Evolutionary conservation across 2,329 filamentous ascomycete species (phyloP).

Genomic region (Trichoderma lentiforme): DNA sequence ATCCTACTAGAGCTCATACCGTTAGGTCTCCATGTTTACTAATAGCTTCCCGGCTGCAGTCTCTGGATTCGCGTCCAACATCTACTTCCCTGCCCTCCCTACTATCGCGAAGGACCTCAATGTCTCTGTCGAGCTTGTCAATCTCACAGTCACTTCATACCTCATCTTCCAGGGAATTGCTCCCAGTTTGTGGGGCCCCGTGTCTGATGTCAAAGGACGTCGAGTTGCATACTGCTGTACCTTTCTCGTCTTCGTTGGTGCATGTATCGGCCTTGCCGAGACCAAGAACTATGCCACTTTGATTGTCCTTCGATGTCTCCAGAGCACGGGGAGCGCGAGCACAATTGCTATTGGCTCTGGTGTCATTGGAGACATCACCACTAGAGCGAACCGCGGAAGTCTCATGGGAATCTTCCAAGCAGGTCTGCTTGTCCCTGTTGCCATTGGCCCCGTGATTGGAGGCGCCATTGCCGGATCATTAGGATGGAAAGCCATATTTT

Average conservation of each 20-base stretch:
- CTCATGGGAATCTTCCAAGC: slow-evolving; percentile 54
- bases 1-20: not conserved
- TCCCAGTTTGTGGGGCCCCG: slow-evolving; percentile 53
- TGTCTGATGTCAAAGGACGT: slow-evolving; percentile 53
- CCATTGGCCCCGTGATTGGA: slow-evolving; percentile 55
- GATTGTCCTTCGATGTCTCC: slow-evolving; percentile 52
- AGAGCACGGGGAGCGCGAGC: slow-evolving; percentile 56
- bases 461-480: slow-evolving; percentile 55
- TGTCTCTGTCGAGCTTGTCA: slow-evolving; percentile 42
- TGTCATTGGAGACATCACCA: slow-evolving; percentile 62
- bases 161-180: slow-evolving; percentile 60
- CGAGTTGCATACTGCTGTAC: slow-evolving; percentile 52
- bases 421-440: slow-evolving; percentile 46
- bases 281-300: slow-evolving; percentile 48
- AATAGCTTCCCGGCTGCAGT: slow-evolving; percentile 26
- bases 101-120: slow-evolving; percentile 46
- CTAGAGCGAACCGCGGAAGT: slow-evolving; percentile 57
- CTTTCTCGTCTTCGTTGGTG: slow-evolving; percentile 51
- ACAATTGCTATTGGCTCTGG: slow-evolving; percentile 58
- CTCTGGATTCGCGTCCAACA: slow-evolving; percentile 44
- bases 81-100: slow-evolving; percentile 55
- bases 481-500: slow-evolving; percentile 60
- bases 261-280: slow-evolving; percentile 52
- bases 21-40: not conserved
- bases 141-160: slow-evolving; percentile 53